Conservation (phyloP, 768 basidiomycete species). For the Suillus cothurnatus region DNA sequence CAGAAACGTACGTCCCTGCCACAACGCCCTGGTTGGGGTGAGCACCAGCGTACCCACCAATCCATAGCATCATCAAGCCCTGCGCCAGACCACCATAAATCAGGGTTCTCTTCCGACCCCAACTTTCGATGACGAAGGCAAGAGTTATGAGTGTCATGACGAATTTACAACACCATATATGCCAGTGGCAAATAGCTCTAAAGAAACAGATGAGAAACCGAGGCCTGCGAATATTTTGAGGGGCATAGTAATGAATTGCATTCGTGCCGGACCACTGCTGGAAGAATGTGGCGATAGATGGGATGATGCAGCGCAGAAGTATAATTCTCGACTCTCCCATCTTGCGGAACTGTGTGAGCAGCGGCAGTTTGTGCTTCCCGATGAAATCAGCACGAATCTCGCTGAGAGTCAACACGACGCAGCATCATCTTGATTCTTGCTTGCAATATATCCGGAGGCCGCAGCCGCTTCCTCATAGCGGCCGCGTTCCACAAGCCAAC, state of each 20-base stretch:
- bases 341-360: constrained; percentile 32
- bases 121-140: constrained; percentile 40
- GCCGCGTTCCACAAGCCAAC: constrained; percentile 41
- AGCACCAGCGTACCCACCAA: constrained; percentile 32
- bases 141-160: constrained; percentile 32
- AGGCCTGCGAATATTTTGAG: constrained; percentile 38
- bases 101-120: constrained; percentile 40
- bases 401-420: constrained; percentile 32
- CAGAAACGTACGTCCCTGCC: constrained; percentile 34
- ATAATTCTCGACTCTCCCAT: constrained; percentile 36
- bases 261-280: constrained; percentile 46
- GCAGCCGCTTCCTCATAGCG: constrained; percentile 36
- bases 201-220: constrained; percentile 33
- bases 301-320: constrained; percentile 35
- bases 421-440: constrained; percentile 26
- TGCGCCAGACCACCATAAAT: constrained; percentile 40
- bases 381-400: constrained; percentile 40
- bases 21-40: constrained; percentile 30
- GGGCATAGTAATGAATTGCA: constrained; percentile 44
- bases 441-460: constrained; percentile 33
- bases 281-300: constrained; percentile 34
- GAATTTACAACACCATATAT: constrained; percentile 46
- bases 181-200: constrained; percentile 42
- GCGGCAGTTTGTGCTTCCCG: constrained; percentile 29
- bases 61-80: constrained; percentile 39